Base-by-base conservation (phyloP, 371 early-diverging fungal species). In the Mortierella sp. region DNA sequence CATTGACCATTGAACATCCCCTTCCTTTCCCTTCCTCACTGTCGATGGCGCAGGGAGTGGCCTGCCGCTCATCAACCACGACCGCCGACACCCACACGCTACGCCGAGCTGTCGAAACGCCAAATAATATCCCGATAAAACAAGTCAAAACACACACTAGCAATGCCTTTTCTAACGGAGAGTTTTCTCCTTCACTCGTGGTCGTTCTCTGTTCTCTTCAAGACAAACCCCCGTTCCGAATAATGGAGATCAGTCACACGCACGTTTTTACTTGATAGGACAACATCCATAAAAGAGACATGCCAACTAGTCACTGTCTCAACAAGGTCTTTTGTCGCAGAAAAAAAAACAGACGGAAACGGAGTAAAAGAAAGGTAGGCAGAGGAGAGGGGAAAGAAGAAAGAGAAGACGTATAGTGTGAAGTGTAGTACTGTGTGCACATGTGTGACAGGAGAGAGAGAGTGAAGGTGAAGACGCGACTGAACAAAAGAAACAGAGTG, bases 221-320 rank as follows among this genome's bases (percentile, higher is more conserved):
- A 63, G 14, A 60, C n/a, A 34, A 63, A 63, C 34, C 24, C 28
- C 63, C 6, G 3, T 24, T 65, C 24, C 9, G 42, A 21, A 21
- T 24, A 65, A 34, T 65, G 42, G 38, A 10, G 24, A 38, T 65
- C 24, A 0, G 24, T 38, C 42, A 24, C 68, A 65, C 38, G 24
- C 68, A 65, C 68, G 68, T 65, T 65, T 9, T 65, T 65, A 34
- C 68, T 65, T 38, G 11, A 38, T 65, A 65, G 68, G 68, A 38
- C 21, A 65, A 65, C 55, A 55, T 6, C 0, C 24, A 31, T n/a
- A 31, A 31, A 60, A 60, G 60, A 31, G 42, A 60, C 48, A 60
- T 26, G 60, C 13, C 58, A 58, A 26, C 14, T 58, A 13, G 47
- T 47, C 47, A 9, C 42, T 57, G 57, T 57, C 57, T 57, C 13